Evolutionary conservation across 2,329 filamentous ascomycete genomes (phyloP).

Genomic region (Cladosporium oxysporum): DNA sequence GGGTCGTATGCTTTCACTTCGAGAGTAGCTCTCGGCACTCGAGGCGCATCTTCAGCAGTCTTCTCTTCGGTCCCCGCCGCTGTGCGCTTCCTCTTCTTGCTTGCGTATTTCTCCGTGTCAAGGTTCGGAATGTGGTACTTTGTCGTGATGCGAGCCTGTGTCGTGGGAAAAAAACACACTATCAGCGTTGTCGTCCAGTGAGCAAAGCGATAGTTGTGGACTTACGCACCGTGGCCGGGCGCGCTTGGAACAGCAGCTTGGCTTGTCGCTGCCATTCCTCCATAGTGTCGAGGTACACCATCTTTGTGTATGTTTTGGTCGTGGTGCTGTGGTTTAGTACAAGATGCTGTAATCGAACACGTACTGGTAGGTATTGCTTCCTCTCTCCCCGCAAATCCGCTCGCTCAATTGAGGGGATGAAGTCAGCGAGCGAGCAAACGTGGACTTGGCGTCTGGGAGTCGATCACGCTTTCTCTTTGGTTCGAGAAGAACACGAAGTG

Average conservation of each 20-base stretch:
- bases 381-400: background rate
- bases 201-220: conserved; percentile 13
- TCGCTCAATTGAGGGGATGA: background rate
- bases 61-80: conserved; percentile 27
- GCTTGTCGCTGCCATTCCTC: conserved; percentile 93
- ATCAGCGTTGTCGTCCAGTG: background rate
- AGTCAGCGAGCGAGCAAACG: background rate
- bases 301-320: conserved; percentile 41
- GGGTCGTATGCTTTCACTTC: conserved; percentile 90
- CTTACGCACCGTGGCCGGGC: conserved; percentile 73
- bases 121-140: conserved; percentile 71
- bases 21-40: conserved; percentile 67
- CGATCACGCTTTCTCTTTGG: conserved; percentile 8
- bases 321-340: background rate
- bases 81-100: conserved; percentile 29
- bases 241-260: conserved; percentile 78
- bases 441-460: conserved; percentile 17
- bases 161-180: background rate
- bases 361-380: background rate
- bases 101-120: conserved; percentile 36
- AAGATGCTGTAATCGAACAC: background rate
- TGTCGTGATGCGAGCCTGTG: conserved; percentile 83
- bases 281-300: conserved; percentile 79
- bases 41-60: conserved; percentile 39
- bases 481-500: background rate